Evolutionary conservation across 192 early-diverging fungal species (phyloP).

Genomic region (Coemansia sp.): DNA sequence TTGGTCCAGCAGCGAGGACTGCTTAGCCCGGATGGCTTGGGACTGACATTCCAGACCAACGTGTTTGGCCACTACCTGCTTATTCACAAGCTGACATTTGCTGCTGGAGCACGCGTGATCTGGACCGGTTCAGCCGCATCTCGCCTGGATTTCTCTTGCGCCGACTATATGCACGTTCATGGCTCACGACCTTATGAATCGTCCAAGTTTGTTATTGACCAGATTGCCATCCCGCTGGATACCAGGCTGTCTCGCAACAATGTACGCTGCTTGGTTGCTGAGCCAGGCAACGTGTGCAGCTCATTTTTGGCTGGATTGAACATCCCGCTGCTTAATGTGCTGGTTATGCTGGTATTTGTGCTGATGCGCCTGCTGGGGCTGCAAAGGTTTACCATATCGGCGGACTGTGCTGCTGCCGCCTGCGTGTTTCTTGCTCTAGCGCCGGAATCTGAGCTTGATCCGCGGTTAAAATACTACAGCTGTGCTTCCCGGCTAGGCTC

Average conservation of each 20-base stretch:
- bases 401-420: constrained; percentile 18
- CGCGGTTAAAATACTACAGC: constrained; percentile 40
- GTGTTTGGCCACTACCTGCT: constrained; percentile 55
- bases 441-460: constrained; percentile 13
- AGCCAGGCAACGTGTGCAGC: constrained; percentile 48
- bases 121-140: constrained; percentile 52
- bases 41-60: constrained; percentile 51
- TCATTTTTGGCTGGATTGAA: constrained; percentile 30
- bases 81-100: constrained; percentile 15
- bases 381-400: constrained; percentile 30
- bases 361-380: constrained; percentile 28
- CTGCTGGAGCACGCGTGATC: constrained; percentile 15
- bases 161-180: constrained; percentile 48
- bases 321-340: constrained; percentile 12
- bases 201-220: constrained; percentile 53
- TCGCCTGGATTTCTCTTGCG: constrained; percentile 16
- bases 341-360: constrained; percentile 27
- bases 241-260: constrained; percentile 1
- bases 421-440: constrained; percentile 17
- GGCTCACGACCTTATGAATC: constrained; percentile 51
- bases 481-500: constrained; percentile 14
- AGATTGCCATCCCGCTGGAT: constrained; percentile 33
- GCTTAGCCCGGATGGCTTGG: constrained; percentile 37
- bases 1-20: constrained; percentile 30
- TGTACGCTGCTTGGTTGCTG: constrained; percentile 30